Conservation (phyloP, 2,329 filamentous ascomycete species). For the Leptographium procerum region DNA sequence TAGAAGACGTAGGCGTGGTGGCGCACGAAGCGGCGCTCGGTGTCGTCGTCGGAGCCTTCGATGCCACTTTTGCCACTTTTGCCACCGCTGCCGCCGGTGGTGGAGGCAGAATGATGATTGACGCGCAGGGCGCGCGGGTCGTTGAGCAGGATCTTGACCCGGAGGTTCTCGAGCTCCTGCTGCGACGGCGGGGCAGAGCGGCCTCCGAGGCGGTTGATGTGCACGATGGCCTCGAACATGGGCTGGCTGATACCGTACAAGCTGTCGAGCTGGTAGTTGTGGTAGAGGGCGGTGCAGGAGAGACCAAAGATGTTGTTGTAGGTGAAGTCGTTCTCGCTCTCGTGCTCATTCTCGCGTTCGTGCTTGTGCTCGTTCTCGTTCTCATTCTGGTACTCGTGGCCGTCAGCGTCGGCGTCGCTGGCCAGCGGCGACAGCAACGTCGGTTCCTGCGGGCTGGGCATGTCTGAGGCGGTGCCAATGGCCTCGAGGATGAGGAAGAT, state of each 20-base stretch:
- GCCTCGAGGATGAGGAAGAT: slow-evolving; percentile 1
- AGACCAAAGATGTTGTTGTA: slow-evolving; percentile 1
- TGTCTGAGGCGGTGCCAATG: background rate
- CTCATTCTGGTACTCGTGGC: background rate
- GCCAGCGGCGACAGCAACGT: background rate
- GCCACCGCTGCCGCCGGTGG: too few species aligned
- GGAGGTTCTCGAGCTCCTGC: slow-evolving; percentile 3
- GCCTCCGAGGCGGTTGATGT: slow-evolving; percentile 1
- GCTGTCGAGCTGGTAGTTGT: slow-evolving; percentile 1
- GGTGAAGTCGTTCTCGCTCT: background rate
- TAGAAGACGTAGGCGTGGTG: slow-evolving; percentile 5
- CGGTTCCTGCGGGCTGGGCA: background rate
- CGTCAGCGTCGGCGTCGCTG: background rate
- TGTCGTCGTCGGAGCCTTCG: background rate
- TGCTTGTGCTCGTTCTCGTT: background rate
- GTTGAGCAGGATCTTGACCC: slow-evolving; percentile 1
- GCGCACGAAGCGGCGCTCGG: background rate
- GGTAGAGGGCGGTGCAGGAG: background rate
- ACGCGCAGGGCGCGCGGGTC: background rate
- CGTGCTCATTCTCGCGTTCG: background rate
- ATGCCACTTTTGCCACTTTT: too few species aligned
- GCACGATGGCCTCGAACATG: slow-evolving; percentile 4
- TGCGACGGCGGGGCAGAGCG: background rate
- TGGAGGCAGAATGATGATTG: too few species aligned
- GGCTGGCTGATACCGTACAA: slow-evolving; percentile 1